Conservation (phyloP, 345 rosid species). For the Psidium guajava region DNA sequence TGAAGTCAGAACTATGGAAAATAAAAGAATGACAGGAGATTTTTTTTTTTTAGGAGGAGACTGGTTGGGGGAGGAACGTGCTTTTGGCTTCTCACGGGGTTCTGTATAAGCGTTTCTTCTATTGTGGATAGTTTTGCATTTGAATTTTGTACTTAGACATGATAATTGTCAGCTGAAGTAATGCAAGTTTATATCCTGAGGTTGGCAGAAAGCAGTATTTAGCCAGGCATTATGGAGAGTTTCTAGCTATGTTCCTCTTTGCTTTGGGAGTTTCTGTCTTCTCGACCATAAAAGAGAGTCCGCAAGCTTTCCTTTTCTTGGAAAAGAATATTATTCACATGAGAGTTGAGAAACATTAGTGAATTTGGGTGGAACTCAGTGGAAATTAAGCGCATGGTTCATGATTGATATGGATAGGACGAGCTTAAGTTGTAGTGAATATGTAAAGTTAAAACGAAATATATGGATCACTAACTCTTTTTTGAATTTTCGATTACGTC, state of each 20-base stretch:
- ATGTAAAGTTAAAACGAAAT: not conserved
- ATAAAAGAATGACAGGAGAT: not conserved
- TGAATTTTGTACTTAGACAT: not conserved
- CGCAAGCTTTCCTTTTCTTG: not conserved
- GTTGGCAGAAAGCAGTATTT: not conserved
- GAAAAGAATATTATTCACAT: not conserved
- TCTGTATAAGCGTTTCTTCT: not conserved
- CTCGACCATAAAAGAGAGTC: not conserved
- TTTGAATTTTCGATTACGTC: not conserved
- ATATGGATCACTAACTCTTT: not conserved
- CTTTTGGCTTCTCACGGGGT: not conserved
- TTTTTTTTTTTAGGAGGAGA: not conserved
- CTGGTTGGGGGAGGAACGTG: not conserved
- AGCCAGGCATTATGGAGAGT: not conserved
- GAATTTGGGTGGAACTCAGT: not conserved
- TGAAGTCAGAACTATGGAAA: not conserved
- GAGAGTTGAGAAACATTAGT: not conserved
- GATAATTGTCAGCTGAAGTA: not conserved
- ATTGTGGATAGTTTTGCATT: not conserved
- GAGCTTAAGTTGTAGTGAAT: not conserved
- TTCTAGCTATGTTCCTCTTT: not conserved
- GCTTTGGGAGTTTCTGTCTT: not conserved
- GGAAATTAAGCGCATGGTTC: not conserved
- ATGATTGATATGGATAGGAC: not conserved
- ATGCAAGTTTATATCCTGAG: not conserved